These are phyloP conservation scores for Pseudocercospora crystallina DNA, from an alignment of 2,329 filamentous ascomycete genomes.

Conservation along the genomic window DNA sequence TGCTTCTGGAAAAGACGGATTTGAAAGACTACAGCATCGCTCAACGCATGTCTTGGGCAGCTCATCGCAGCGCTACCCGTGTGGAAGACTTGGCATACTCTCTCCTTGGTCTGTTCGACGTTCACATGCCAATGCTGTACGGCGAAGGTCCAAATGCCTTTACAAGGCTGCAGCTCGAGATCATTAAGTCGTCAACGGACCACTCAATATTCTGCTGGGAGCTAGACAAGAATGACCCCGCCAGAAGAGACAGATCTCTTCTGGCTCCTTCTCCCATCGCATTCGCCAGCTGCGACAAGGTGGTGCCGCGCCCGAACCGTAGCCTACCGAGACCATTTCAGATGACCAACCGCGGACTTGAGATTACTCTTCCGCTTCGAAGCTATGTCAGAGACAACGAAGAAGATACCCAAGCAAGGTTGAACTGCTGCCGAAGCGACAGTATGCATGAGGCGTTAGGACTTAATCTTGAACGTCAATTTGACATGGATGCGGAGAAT, in stretches of 20 bases:
- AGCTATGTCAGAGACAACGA: neutral
- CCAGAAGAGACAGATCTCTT: neutral
- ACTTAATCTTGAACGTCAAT: slow-evolving; percentile 1
- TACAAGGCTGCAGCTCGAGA: slow-evolving; percentile 4
- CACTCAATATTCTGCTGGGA: slow-evolving; percentile 7
- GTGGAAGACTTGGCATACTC: slow-evolving; percentile 1
- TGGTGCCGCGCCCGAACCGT: neutral
- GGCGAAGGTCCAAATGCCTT: slow-evolving; percentile 1
- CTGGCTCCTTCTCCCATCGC: neutral
- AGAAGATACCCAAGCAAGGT: neutral
- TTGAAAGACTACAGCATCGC: slow-evolving; percentile 6
- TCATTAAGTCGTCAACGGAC: slow-evolving; percentile 2
- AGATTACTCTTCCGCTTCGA: neutral
- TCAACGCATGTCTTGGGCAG: slow-evolving; percentile 3
- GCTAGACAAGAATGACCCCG: neutral
- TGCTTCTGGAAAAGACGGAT: neutral
- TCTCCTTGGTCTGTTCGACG: slow-evolving; percentile 1
- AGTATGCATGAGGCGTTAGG: neutral
- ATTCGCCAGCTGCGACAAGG: neutral
- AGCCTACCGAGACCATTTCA: neutral
- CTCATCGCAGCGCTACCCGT: neutral
- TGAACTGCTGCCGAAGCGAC: neutral
- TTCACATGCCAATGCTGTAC: slow-evolving; percentile 2
- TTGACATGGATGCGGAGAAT: neutral
- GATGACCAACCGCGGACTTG: slow-evolving; percentile 1